Conservation (phyloP, 1,284 basidiomycete species). For the Spongispora temasekensis region DNA sequence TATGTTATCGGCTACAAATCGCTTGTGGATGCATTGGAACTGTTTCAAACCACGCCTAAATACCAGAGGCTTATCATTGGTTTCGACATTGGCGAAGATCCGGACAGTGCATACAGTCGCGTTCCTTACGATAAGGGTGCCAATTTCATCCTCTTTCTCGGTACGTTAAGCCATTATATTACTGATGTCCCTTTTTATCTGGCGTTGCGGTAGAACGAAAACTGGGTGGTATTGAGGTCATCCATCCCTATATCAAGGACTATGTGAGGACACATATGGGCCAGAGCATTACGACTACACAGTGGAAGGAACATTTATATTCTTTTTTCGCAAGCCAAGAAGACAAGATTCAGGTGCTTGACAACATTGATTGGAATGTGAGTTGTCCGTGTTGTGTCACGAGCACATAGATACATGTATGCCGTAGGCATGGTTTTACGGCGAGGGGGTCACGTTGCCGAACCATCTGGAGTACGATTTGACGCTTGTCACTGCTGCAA, state of each 20-base stretch:
- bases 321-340: conserved; percentile 69
- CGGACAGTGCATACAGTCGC: conserved; percentile 48
- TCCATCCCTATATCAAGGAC: conserved; percentile 79
- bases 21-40: conserved; percentile 70
- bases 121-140: conserved; percentile 35
- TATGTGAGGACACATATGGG: conserved; percentile 83
- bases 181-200: background rate
- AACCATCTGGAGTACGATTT: conserved; percentile 85
- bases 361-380: conserved; percentile 83
- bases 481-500: conserved; percentile 73
- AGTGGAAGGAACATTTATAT: conserved; percentile 90
- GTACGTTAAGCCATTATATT: conserved; percentile 33
- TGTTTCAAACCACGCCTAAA: conserved; percentile 60
- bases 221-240: conserved; percentile 85
- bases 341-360: conserved; percentile 70
- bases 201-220: conserved; percentile 56
- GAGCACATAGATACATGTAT: background rate
- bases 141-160: conserved; percentile 51
- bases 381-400: conserved; percentile 20
- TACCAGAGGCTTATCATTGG: conserved; percentile 88
- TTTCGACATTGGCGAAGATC: conserved; percentile 83
- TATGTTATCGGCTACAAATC: conserved; percentile 78
- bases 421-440: conserved; percentile 81
- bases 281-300: conserved; percentile 84
- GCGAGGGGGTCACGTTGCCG: conserved; percentile 78